Percentiles rank a stretch among this genome's conserved stretches.
These are phyloP conservation scores for Periconia digitata DNA, from an alignment of 2,329 filamentous ascomycete species.

Conservation along the genomic window DNA sequence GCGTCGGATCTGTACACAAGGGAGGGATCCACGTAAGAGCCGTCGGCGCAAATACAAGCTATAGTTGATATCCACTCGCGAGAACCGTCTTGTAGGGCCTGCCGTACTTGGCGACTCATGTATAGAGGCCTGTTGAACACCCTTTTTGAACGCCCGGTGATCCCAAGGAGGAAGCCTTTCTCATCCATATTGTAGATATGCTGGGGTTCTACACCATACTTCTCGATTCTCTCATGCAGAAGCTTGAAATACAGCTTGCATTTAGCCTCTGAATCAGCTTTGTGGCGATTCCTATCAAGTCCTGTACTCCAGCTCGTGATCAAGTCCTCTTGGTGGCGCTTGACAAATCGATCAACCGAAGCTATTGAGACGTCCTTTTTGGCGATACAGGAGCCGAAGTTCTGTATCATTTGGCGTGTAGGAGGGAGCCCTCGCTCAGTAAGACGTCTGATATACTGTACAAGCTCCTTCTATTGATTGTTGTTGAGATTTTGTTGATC, in stretches of 20 bases:
- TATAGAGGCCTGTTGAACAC: constrained; percentile 3
- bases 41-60: constrained; percentile 9
- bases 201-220: not conserved
- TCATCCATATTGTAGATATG: constrained; percentile 10
- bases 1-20: constrained; percentile 11
- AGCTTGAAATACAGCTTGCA: constrained; percentile 19
- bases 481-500: not conserved
- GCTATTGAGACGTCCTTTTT: constrained; percentile 3
- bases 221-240: constrained; percentile 4
- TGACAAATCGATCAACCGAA: constrained; percentile 18
- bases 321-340: constrained; percentile 10
- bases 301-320: constrained; percentile 12
- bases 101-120: not conserved
- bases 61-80: constrained; percentile 5
- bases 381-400: not conserved
- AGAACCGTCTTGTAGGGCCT: constrained; percentile 4
- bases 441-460: constrained; percentile 18
- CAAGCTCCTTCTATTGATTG: constrained; percentile 14
- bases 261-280: constrained; percentile 16
- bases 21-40: constrained; percentile 4
- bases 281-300: constrained; percentile 15
- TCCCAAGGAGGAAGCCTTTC: constrained; percentile 8
- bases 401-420: constrained; percentile 6
- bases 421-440: constrained; percentile 13
- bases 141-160: constrained; percentile 2